Conservation (phyloP, 495 filamentous ascomycete species). For the Collariella sp. region DNA sequence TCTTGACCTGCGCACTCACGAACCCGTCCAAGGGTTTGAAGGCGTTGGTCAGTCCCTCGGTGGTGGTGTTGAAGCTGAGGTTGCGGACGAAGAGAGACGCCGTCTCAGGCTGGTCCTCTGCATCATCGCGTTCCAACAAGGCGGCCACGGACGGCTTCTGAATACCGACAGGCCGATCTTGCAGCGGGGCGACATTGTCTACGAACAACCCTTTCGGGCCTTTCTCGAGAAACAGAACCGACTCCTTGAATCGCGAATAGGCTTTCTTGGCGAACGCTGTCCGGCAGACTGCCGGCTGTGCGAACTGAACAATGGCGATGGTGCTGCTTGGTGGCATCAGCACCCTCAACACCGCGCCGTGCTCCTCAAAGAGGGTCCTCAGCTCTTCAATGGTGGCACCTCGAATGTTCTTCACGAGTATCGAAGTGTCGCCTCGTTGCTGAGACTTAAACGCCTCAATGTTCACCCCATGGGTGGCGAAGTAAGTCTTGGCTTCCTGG, state of each 20-base stretch:
- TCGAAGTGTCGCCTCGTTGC: slow-evolving; percentile 74
- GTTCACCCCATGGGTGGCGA: slow-evolving; percentile 77
- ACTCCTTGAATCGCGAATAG: slow-evolving; percentile 84
- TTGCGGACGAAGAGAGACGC: slow-evolving; percentile 87
- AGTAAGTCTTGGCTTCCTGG: slow-evolving; percentile 90
- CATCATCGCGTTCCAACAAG: slow-evolving; percentile 50
- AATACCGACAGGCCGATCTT: slow-evolving; percentile 26
- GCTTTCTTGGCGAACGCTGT: slow-evolving; percentile 74
- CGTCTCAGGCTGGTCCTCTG: slow-evolving; percentile 49
- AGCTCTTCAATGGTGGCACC: slow-evolving; percentile 65
- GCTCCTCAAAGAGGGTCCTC: slow-evolving; percentile 56
- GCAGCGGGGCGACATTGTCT: slow-evolving; percentile 26
- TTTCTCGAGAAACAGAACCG: slow-evolving; percentile 87
- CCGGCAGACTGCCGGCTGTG: slow-evolving; percentile 64
- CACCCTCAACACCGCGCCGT: slow-evolving; percentile 63
- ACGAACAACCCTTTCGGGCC: slow-evolving; percentile 76
- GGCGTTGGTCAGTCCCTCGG: slow-evolving; percentile 55
- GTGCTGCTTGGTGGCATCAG: slow-evolving; percentile 89
- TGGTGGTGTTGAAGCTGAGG: slow-evolving; percentile 84
- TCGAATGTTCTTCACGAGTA: slow-evolving; percentile 92
- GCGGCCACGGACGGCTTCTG: slow-evolving; percentile 39
- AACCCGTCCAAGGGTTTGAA: slow-evolving; percentile 82
- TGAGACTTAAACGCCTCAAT: slow-evolving; percentile 79
- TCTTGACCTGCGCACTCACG: slow-evolving; percentile 74
- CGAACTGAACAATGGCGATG: slow-evolving; percentile 86